A percentile compares a stretch with the other conserved stretches of the same genome.
phyloP scores from a whole-genome alignment of 805 yeast genomes.

The Suhomyces prunicola region DNA sequence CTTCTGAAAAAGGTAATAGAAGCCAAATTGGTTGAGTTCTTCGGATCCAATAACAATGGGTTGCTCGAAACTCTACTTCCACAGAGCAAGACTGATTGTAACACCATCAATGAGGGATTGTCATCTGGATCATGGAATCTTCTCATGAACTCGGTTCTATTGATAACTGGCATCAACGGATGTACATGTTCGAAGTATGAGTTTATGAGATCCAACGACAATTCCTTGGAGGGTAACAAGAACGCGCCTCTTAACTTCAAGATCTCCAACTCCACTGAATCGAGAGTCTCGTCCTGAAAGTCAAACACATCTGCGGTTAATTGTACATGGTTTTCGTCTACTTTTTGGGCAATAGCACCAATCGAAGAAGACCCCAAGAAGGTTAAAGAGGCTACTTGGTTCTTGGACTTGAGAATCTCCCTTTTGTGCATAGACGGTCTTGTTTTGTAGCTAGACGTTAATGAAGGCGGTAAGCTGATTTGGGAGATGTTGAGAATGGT shows the following conservation, averaged over 20 bases:
- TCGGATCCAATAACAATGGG: constrained; percentile 47
- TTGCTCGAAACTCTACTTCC: constrained; percentile 62
- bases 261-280: constrained; percentile 62
- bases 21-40: constrained; percentile 53
- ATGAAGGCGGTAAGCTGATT: constrained; percentile 41
- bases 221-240: constrained; percentile 56
- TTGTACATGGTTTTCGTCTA: constrained; percentile 47
- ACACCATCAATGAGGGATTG: constrained; percentile 61
- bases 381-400: constrained; percentile 31
- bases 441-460: constrained; percentile 38
- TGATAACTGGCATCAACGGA: constrained; percentile 66
- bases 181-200: constrained; percentile 63
- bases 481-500: constrained; percentile 43
- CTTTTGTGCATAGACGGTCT: constrained; percentile 37
- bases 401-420: constrained; percentile 25
- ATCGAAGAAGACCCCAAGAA: constrained; percentile 55
- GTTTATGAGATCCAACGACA: constrained; percentile 58
- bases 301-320: constrained; percentile 42
- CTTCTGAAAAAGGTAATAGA: constrained; percentile 56
- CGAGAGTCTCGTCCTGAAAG: constrained; percentile 33
- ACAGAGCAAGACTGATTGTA: constrained; percentile 65
- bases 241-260: constrained; percentile 69
- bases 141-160: constrained; percentile 58
- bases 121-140: constrained; percentile 52
- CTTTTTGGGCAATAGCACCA: constrained; percentile 44